Evolutionary conservation across 257 asterid species (phyloP).

Genomic region (Datura wrightii): DNA sequence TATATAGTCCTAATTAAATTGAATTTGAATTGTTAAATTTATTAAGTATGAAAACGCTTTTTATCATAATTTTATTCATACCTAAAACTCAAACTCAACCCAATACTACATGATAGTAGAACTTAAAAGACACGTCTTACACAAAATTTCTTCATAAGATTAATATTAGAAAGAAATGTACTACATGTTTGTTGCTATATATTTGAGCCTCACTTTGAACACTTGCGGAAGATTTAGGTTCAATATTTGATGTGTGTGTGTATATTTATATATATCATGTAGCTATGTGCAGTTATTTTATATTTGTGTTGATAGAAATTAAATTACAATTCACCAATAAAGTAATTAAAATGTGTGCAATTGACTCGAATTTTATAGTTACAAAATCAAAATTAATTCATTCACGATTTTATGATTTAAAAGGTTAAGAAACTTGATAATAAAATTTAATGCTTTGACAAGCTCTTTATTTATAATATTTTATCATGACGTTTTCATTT

Average conservation of each 20-base stretch:
- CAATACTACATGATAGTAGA: not conserved
- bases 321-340: not conserved
- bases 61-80: accelerated
- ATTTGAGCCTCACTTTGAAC: not conserved
- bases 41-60: not conserved
- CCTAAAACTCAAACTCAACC: not conserved
- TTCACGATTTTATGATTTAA: not conserved
- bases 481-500: too few relatives aligned
- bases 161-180: not conserved
- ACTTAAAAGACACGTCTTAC: not conserved
- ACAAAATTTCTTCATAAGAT: not conserved
- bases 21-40: accelerated
- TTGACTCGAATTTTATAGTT: not conserved
- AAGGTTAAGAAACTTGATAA: not conserved
- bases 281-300: not conserved
- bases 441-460: too few relatives aligned
- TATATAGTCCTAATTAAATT: not conserved
- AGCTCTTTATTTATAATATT: too few relatives aligned
- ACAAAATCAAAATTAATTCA: not conserved
- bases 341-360: too few relatives aligned
- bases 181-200: not conserved
- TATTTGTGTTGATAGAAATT: accelerated
- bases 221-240: not conserved
- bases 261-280: too few relatives aligned
- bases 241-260: too few relatives aligned